These are phyloP conservation scores for Pneumocystis carinii DNA, from an alignment of 1,139 yeast genomes.

Conservation along the genomic window DNA sequence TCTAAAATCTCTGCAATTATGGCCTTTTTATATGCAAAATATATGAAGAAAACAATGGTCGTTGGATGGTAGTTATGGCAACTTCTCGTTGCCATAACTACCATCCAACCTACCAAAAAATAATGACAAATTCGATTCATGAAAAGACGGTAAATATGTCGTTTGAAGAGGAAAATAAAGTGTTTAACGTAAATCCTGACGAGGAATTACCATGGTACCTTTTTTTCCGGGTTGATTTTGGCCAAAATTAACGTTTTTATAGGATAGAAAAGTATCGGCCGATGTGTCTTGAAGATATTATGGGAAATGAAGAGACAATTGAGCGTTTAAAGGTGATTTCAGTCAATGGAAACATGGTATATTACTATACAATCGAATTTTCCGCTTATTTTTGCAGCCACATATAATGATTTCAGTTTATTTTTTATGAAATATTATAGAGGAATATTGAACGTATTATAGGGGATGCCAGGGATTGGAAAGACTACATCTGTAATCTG, in stretches of 20 bases:
- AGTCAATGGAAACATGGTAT: slow-evolving; percentile 91
- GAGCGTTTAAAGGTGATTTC: slow-evolving; percentile 75
- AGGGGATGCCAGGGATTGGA: slow-evolving; percentile 83
- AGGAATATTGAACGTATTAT: slow-evolving; percentile 22
- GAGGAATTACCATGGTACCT: neutral
- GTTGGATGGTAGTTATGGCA: neutral
- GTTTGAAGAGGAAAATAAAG: neutral
- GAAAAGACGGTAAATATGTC: neutral
- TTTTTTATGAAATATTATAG: neutral
- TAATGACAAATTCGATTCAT: neutral
- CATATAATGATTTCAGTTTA: slow-evolving; percentile 1
- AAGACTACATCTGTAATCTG: slow-evolving; percentile 90
- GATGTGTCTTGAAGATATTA: slow-evolving; percentile 58
- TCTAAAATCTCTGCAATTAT: neutral
- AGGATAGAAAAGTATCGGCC: slow-evolving; percentile 97
- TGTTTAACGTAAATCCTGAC: too few relatives aligned
- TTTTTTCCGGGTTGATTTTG: neutral
- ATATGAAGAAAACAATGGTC: neutral
- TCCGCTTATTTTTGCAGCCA: neutral
- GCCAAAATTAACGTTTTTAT: slow-evolving; percentile 9
- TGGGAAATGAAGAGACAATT: slow-evolving; percentile 83
- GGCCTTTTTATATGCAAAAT: neutral
- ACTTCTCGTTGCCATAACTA: neutral
- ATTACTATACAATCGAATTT: slow-evolving; percentile 48
- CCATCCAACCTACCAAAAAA: neutral